A percentile compares a stretch with the other conserved stretches of the same genome.
Conservation (phyloP, 2,329 filamentous ascomycete species). For the Colletotrichum chlorophyti region DNA sequence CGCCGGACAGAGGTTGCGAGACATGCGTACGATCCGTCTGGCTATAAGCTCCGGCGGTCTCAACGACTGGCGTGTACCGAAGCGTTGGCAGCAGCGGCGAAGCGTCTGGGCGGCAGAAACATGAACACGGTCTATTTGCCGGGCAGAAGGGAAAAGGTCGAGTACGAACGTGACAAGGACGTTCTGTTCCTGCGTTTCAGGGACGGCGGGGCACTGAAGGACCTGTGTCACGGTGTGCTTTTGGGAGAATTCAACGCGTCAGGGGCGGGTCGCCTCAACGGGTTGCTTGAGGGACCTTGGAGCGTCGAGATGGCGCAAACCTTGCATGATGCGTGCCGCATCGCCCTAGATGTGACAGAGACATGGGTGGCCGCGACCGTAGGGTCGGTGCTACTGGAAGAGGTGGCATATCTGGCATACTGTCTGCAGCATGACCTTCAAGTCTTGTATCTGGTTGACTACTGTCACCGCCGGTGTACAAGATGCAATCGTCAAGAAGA, state of each 20-base stretch:
- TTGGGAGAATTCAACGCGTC: conserved; percentile 20
- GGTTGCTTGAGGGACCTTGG: conserved; percentile 38
- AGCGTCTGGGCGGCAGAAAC: neutral
- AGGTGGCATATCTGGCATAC: conserved; percentile 37
- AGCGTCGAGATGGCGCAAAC: conserved; percentile 36
- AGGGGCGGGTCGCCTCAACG: conserved; percentile 17
- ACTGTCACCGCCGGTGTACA: conserved; percentile 34
- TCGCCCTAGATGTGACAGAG: conserved; percentile 39
- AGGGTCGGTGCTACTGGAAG: conserved; percentile 32
- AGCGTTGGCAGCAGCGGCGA: neutral
- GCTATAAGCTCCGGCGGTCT: neutral
- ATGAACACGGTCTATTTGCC: conserved; percentile 35
- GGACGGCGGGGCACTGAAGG: conserved; percentile 24
- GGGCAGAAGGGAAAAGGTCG: conserved; percentile 32
- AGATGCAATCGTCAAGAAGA: conserved; percentile 29
- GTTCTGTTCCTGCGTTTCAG: conserved; percentile 37
- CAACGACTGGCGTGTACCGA: conserved; percentile 26
- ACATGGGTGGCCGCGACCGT: conserved; percentile 29
- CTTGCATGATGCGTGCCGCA: conserved; percentile 32
- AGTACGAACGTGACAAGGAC: conserved; percentile 33
- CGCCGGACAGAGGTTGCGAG: conserved; percentile 8
- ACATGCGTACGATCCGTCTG: conserved; percentile 14
- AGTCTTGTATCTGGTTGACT: conserved; percentile 40
- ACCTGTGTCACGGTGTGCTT: conserved; percentile 8
- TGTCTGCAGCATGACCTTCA: conserved; percentile 37